Conservation (phyloP, 495 filamentous ascomycete species). For the Xylaria longipes region DNA sequence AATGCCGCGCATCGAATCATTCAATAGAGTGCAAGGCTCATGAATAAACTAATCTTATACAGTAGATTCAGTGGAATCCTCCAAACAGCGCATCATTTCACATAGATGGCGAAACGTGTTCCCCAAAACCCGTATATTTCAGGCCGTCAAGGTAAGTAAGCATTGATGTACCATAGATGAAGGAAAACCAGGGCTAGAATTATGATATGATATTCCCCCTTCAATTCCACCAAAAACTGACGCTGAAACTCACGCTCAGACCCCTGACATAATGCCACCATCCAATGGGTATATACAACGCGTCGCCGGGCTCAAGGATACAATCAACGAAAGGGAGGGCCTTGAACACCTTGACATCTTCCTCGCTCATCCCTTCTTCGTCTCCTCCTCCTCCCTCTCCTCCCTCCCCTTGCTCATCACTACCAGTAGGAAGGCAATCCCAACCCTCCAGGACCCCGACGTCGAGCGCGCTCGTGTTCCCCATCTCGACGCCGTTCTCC, state of each 20-base stretch:
- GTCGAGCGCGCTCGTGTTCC: constrained; percentile 84
- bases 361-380: constrained; percentile 26
- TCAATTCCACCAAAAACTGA: constrained; percentile 97
- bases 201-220: background rate
- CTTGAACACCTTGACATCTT: constrained; percentile 54
- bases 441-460: constrained; percentile 65
- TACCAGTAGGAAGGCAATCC: constrained; percentile 37
- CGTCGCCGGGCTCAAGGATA: constrained; percentile 80
- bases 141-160: background rate
- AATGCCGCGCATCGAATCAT: too few species aligned
- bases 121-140: background rate
- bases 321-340: constrained; percentile 74
- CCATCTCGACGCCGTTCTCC: constrained; percentile 86
- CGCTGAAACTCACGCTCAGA: constrained; percentile 86
- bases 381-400: constrained; percentile 27
- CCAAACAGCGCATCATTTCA: background rate
- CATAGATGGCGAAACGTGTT: too few species aligned
- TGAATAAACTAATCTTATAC: background rate
- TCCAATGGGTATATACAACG: constrained; percentile 88
- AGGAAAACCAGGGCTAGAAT: background rate
- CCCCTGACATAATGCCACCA: constrained; percentile 99
- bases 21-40: background rate
- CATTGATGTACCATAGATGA: background rate
- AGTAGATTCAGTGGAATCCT: background rate
- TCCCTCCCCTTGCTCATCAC: constrained; percentile 10